phyloP scores from a whole-genome alignment of 495 filamentous ascomycete genomes.

The Cetradonia linearis region DNA sequence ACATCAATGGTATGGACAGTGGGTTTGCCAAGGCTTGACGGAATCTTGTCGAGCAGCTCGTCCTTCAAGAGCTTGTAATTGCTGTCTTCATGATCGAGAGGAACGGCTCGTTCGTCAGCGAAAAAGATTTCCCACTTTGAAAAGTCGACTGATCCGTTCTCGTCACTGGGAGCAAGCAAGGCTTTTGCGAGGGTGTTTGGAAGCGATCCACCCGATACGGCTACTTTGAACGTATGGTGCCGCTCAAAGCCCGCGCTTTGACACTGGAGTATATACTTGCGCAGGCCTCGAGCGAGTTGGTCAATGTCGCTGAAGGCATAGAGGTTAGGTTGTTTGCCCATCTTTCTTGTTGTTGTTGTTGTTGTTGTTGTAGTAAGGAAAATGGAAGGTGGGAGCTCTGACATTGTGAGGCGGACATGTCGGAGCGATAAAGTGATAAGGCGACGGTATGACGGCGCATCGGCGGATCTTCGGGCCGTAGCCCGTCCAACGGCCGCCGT shows the following conservation, averaged over 20 bases:
- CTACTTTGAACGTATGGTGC: slow-evolving; percentile 79
- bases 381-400: not conserved
- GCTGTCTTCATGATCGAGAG: slow-evolving; percentile 82
- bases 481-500: not conserved
- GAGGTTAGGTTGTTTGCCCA: slow-evolving; percentile 73
- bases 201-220: slow-evolving; percentile 88
- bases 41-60: slow-evolving; percentile 81
- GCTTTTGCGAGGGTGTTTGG: slow-evolving; percentile 75
- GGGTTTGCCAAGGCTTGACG: slow-evolving; percentile 51
- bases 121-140: slow-evolving; percentile 96
- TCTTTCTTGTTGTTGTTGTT: slow-evolving; percentile 31
- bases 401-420: not conserved
- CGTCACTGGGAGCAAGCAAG: slow-evolving; percentile 54
- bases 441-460: not conserved
- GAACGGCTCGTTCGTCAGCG: slow-evolving; percentile 90
- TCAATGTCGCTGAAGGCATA: slow-evolving; percentile 64
- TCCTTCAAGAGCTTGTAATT: slow-evolving; percentile 84
- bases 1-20: slow-evolving; percentile 68
- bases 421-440: not conserved
- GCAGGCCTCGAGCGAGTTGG: slow-evolving; percentile 61
- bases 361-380: no score
- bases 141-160: slow-evolving; percentile 55
- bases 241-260: slow-evolving; percentile 71
- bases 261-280: slow-evolving; percentile 65
- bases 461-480: not conserved